These are phyloP conservation scores for Didymella keratinophila DNA, from an alignment of 2,329 filamentous ascomycete species.

Conservation along the genomic window DNA sequence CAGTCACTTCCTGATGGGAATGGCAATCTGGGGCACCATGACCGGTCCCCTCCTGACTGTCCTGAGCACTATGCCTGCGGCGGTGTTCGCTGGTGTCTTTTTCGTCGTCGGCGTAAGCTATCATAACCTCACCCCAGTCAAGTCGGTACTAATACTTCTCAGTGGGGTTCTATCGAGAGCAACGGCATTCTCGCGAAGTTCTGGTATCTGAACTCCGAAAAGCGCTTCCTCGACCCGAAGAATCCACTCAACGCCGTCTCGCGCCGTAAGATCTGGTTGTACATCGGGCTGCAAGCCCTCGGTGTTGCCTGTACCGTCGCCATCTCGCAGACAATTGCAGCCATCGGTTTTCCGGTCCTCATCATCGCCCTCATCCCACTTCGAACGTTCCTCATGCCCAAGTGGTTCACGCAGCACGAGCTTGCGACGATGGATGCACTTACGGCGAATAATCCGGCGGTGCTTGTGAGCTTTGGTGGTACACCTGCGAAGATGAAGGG, in stretches of 20 bases:
- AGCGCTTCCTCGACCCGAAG: constrained; percentile 56
- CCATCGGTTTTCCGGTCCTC: constrained; percentile 64
- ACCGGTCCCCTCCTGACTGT: constrained; percentile 61
- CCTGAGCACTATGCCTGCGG: constrained; percentile 60
- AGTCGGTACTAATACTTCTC: not conserved
- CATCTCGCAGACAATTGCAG: constrained; percentile 65
- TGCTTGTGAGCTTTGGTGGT: constrained; percentile 61
- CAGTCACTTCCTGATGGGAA: constrained; percentile 62
- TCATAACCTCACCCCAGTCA: not conserved
- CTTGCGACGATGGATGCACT: constrained; percentile 60
- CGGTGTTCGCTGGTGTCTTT: constrained; percentile 62
- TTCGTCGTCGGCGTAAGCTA: constrained; percentile 60
- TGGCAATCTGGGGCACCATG: constrained; percentile 63
- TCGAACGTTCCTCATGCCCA: constrained; percentile 58
- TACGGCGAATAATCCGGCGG: constrained; percentile 61
- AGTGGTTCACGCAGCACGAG: constrained; percentile 59
- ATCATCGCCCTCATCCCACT: constrained; percentile 64
- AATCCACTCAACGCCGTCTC: constrained; percentile 56
- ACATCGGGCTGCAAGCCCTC: constrained; percentile 58
- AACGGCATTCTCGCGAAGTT: constrained; percentile 61
- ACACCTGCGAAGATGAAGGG: constrained; percentile 49
- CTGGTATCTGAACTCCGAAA: constrained; percentile 57
- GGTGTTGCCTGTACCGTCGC: constrained; percentile 61
- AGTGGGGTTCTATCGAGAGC: constrained; percentile 55
- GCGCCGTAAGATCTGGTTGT: constrained; percentile 57